A percentile compares a stretch with the other conserved stretches of the same genome.
These are phyloP conservation scores for Melampsora larici-populina DNA, from an alignment of 1,284 basidiomycete species.

Conservation along the genomic window DNA sequence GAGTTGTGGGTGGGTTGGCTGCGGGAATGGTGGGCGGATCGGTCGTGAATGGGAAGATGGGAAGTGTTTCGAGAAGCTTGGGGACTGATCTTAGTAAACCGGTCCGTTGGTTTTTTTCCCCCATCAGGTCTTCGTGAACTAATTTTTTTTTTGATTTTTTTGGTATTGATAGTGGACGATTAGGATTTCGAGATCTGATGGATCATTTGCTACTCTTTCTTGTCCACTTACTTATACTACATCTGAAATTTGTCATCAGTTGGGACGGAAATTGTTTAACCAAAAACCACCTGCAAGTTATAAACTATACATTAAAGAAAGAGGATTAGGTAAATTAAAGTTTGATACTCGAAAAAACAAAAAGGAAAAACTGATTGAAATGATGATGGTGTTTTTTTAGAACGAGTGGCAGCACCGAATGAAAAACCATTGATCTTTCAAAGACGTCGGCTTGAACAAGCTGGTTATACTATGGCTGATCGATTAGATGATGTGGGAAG, in stretches of 20 bases:
- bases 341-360: too few species aligned
- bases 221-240: slow-evolving; percentile 69
- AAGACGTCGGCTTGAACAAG: slow-evolving; percentile 77
- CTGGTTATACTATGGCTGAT: slow-evolving; percentile 82
- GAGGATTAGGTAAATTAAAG: slow-evolving; percentile 67
- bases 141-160: not conserved
- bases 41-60: slow-evolving; percentile 28
- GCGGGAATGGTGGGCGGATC: slow-evolving; percentile 10
- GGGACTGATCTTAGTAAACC: slow-evolving; percentile 26
- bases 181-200: slow-evolving; percentile 74
- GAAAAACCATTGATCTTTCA: slow-evolving; percentile 86
- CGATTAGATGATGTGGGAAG: slow-evolving; percentile 74
- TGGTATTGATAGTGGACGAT: slow-evolving; percentile 52
- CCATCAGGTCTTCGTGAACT: not conserved
- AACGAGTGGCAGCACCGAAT: slow-evolving; percentile 72
- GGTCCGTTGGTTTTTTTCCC: slow-evolving; percentile 7
- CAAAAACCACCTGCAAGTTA: slow-evolving; percentile 60
- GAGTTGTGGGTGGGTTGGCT: not conserved
- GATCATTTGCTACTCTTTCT: slow-evolving; percentile 68
- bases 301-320: slow-evolving; percentile 75
- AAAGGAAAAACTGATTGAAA: too few species aligned
- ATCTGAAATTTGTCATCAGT: slow-evolving; percentile 64
- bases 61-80: not conserved
- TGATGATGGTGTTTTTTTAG: slow-evolving; percentile 55
- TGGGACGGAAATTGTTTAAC: slow-evolving; percentile 61